Conservation (phyloP, 1,284 basidiomycete species). For the Rhodotorula sp. region DNA sequence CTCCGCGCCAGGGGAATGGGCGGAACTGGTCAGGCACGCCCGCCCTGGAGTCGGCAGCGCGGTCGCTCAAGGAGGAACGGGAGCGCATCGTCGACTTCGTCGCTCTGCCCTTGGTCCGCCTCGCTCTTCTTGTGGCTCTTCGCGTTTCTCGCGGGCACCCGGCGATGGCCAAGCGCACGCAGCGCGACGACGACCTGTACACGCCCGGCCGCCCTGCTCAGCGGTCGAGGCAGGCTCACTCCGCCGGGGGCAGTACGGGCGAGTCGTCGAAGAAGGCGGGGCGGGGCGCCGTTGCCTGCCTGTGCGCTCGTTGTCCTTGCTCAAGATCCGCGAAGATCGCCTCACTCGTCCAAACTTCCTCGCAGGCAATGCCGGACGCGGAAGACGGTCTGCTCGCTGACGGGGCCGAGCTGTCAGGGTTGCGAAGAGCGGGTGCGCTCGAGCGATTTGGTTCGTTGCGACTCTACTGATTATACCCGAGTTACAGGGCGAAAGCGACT, state of each 20-base stretch:
- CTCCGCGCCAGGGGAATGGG: no score
- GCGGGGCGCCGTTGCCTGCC: background rate
- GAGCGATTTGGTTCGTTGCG: no score
- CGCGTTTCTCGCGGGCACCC: background rate
- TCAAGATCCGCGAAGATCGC: background rate
- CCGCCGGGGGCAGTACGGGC: no score
- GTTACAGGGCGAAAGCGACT: conserved; percentile 10
- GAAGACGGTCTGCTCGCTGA: conserved; percentile 6
- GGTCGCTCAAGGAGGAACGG: no score
- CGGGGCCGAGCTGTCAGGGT: conserved; percentile 16
- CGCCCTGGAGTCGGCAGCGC: no score
- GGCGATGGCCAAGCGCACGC: conserved; percentile 16
- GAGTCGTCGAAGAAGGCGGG: no score
- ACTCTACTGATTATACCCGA: background rate
- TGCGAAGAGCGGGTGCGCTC: conserved; percentile 8
- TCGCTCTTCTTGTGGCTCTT: background rate
- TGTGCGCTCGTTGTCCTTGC: background rate
- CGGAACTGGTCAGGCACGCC: no score
- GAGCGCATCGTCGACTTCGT: no score
- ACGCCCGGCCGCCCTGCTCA: background rate
- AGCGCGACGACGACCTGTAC: conserved; percentile 11
- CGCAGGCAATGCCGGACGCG: conserved; percentile 17
- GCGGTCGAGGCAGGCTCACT: background rate
- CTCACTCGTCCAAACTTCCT: background rate
- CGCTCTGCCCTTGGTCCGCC: no score